Conservation (phyloP, 1,284 basidiomycete genomes). For the Ustilago sp. region DNA sequence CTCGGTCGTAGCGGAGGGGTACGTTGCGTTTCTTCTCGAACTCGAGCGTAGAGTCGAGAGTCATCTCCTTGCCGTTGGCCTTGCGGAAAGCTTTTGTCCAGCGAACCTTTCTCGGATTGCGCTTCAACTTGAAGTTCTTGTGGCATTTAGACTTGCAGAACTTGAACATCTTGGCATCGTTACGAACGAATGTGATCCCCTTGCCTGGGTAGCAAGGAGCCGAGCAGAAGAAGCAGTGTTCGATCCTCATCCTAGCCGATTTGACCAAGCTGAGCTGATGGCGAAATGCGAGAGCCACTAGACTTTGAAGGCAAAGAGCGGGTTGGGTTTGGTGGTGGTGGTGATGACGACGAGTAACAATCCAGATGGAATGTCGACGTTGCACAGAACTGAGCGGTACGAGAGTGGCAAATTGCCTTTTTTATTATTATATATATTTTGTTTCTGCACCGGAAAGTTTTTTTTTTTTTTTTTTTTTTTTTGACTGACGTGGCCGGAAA, state of each 20-base stretch:
- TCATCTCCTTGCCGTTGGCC: slow-evolving; percentile 99
- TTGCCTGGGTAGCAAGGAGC: slow-evolving; percentile 94
- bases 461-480: no score
- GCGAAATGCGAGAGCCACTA: no score
- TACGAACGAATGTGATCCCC: slow-evolving; percentile 69
- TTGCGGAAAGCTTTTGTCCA: slow-evolving; percentile 99
- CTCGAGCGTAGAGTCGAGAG: slow-evolving; percentile 97
- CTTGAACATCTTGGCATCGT: slow-evolving; percentile 66
- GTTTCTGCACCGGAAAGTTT: no score
- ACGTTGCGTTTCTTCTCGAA: slow-evolving; percentile 99
- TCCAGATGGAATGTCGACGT: background rate
- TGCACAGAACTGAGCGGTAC: background rate
- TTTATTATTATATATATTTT: no score
- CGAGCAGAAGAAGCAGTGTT: slow-evolving; percentile 77
- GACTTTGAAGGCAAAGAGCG: no score
- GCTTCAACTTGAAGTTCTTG: slow-evolving; percentile 86
- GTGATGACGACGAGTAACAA: background rate
- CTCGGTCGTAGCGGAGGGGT: slow-evolving; percentile 96
- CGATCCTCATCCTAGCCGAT: slow-evolving; percentile 63
- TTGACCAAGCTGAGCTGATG: no score
- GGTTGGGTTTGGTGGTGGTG: slow-evolving; percentile 9
- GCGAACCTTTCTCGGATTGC: slow-evolving; percentile 97
- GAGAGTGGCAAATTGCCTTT: no score
- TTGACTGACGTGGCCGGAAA: background rate
- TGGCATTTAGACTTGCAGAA: slow-evolving; percentile 70